Base-by-base conservation (phyloP, 139 green algal species). In the Raphidocelis subcapitata region DNA sequence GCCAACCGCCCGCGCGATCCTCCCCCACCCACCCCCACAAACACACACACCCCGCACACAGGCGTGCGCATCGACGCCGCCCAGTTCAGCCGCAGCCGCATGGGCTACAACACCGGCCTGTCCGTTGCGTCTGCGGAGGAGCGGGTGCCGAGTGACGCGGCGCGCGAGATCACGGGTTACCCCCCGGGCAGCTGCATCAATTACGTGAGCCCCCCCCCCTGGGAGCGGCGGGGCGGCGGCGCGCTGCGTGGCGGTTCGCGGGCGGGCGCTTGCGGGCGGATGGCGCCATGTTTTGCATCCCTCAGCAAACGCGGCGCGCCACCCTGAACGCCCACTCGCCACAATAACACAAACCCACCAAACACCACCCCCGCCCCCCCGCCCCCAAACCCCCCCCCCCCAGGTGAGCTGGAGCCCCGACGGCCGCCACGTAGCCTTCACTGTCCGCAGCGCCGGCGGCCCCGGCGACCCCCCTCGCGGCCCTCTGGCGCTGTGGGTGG, bases 11-110 rank as follows among this genome's bases (percentile, higher is more conserved):
- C n/a, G n/a, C n/a, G n/a, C n/a, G n/a, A n/a, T n/a, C n/a, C n/a
- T n/a, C n/a, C n/a, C n/a, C n/a, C n/a, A n/a, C n/a, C n/a, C n/a
- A n/a, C n/a, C n/a, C n/a, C n/a, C n/a, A n/a, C n/a, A n/a, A n/a
- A n/a, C n/a, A n/a, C n/a, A n/a, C n/a, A n/a, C n/a, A n/a, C n/a
- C n/a, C 28, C 29, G 63, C 3, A 23, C 23, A 31, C 86, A 86
- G 94, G 95, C 24, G 44, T 99, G 32, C 85, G 94, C 37, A 86
- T 99, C 41, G 95, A 99, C 73, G 83, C 91, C 0, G 86, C 92
- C 16, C 74, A 88, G 29, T 93, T 90, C 68, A 85, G 84, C 1
- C 76, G 88, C 31, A 90, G 75, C 66, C 87, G 94, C 44, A 96
- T 98, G 90, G 63, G 73, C 37, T 87, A 96, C 81, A 88, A 89